phyloP scores from a whole-genome alignment of 139 green algal genomes.

The Chlamydomonas sp. region DNA sequence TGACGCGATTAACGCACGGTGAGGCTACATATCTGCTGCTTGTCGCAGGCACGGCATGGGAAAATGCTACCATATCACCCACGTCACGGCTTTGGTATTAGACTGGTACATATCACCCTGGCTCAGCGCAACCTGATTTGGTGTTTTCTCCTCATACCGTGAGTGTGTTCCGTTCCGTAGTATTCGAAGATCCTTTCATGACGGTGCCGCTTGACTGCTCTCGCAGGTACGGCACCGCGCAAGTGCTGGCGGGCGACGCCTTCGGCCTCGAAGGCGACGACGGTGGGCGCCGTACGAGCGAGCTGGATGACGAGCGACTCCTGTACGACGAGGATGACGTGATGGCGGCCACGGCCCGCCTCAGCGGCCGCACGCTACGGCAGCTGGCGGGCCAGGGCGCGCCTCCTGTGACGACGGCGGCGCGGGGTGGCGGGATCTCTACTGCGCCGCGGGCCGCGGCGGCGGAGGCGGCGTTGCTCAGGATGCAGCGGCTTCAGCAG shows the following conservation, averaged over 20 bases:
- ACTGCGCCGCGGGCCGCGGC: too few species aligned
- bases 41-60: background rate
- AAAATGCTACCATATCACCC: too few species aligned
- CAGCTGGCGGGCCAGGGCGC: constrained; percentile 14
- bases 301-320: constrained; percentile 14
- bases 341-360: constrained; percentile 47
- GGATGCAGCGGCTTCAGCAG: background rate
- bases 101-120: too few species aligned
- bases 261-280: background rate
- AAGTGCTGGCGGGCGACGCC: background rate
- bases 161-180: background rate
- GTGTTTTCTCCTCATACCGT: too few species aligned
- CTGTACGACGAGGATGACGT: constrained; percentile 16
- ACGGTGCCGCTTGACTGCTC: background rate
- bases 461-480: background rate
- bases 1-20: constrained; percentile 8
- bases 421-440: too few species aligned
- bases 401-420: background rate
- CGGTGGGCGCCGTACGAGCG: background rate
- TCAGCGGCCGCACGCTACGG: constrained; percentile 43
- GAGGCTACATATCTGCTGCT: background rate
- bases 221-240: background rate
- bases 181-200: background rate
- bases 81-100: too few species aligned
- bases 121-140: too few species aligned